Conservation (phyloP, 306 rosid species). For the Betula pendula region DNA sequence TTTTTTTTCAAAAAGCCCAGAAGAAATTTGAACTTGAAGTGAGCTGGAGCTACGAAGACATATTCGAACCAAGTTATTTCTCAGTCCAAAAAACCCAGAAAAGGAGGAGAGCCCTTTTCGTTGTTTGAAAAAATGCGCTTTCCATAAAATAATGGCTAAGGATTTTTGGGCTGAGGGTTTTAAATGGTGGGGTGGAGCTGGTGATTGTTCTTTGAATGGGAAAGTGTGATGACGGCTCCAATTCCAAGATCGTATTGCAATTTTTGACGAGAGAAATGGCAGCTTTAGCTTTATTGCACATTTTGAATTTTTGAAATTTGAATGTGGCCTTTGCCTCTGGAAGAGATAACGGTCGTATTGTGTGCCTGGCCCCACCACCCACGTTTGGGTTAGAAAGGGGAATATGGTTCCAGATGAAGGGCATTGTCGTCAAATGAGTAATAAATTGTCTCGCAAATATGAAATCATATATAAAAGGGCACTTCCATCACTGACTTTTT, state of each 20-base stretch:
- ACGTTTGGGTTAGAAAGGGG: not conserved
- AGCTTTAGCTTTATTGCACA: slow-evolving; percentile 38
- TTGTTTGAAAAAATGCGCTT: not conserved
- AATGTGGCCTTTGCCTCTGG: slow-evolving; percentile 28
- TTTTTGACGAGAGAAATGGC: slow-evolving; percentile 24
- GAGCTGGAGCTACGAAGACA: no score
- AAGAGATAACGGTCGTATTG: slow-evolving; percentile 56
- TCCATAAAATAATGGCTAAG: not conserved
- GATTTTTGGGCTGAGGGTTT: not conserved
- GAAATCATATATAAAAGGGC: no score
- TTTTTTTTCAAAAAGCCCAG: not conserved
- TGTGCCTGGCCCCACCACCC: slow-evolving; percentile 7
- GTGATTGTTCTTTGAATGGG: not conserved
- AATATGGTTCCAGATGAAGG: not conserved
- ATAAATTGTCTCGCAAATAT: not conserved
- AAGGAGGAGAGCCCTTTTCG: not conserved
- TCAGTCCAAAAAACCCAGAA: no score
- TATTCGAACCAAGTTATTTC: no score
- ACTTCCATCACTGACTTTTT: no score
- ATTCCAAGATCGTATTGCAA: slow-evolving; percentile 6
- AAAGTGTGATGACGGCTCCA: slow-evolving; percentile 21
- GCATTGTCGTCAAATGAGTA: not conserved
- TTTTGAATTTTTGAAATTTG: slow-evolving; percentile 83
- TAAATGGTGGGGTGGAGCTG: not conserved
- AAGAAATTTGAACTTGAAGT: no score